Conservation (phyloP, 148 eudicot genomes). For the Vaccinium darrowii region DNA sequence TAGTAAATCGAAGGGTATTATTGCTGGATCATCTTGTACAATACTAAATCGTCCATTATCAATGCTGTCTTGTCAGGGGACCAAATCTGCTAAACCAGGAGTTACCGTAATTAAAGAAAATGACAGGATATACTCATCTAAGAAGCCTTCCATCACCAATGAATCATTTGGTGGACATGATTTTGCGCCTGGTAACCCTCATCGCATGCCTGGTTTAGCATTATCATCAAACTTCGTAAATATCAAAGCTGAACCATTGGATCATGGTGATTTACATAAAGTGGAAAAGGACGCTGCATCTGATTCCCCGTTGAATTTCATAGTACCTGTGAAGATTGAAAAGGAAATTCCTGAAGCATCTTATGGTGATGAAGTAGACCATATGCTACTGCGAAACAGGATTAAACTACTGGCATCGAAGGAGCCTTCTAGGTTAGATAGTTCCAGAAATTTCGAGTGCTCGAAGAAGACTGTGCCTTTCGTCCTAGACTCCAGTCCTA, state of each 20-base stretch:
- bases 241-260: slow-evolving; percentile 59
- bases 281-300: slow-evolving; percentile 20
- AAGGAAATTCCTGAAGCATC: slow-evolving; percentile 27
- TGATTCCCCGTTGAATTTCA: slow-evolving; percentile 16
- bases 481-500: slow-evolving; percentile 26
- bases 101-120: slow-evolving; percentile 4
- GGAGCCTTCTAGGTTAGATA: slow-evolving; percentile 19
- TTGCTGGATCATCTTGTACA: slow-evolving; percentile 18
- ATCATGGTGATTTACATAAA: slow-evolving; percentile 18
- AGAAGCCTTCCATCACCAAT: slow-evolving; percentile 8
- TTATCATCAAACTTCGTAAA: slow-evolving; percentile 23
- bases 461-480: slow-evolving; percentile 28
- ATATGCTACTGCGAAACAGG: slow-evolving; percentile 68
- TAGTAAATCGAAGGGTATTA: slow-evolving; percentile 22
- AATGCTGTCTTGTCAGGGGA: slow-evolving; percentile 7
- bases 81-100: slow-evolving; percentile 22
- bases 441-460: slow-evolving; percentile 22
- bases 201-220: slow-evolving; percentile 23
- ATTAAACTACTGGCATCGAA: slow-evolving; percentile 52
- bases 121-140: slow-evolving; percentile 17
- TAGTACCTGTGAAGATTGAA: slow-evolving; percentile 45
- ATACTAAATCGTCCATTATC: slow-evolving; percentile 14
- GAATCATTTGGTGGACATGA: slow-evolving; percentile 25
- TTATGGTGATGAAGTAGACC: slow-evolving; percentile 54
- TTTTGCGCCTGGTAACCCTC: slow-evolving; percentile 20